Percentiles rank a stretch among this genome's conserved stretches.
Conservation (phyloP, 176 grass and related monocot genomes). For the Leersia perrieri region DNA sequence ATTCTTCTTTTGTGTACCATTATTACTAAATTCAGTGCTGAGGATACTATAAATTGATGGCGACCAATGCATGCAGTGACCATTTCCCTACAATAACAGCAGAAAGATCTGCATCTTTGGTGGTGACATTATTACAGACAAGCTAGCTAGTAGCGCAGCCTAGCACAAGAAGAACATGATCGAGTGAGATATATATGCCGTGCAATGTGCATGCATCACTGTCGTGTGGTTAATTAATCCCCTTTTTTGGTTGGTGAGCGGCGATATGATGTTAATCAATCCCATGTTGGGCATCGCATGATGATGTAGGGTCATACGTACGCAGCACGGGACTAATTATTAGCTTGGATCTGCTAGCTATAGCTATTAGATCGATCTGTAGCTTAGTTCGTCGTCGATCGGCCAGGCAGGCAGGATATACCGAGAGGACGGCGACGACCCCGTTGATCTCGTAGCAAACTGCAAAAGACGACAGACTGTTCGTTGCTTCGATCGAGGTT, state of each 20-base stretch:
- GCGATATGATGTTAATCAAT: background rate
- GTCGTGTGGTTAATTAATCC: background rate
- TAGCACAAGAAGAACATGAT: background rate
- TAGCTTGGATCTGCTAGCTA: background rate
- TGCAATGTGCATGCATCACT: background rate
- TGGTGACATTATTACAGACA: background rate
- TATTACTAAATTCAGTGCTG: background rate
- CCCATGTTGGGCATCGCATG: background rate
- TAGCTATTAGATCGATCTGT: too few species aligned
- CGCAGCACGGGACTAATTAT: background rate
- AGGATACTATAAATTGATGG: background rate
- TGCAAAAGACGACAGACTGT: too few species aligned
- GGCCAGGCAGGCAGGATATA: too few species aligned
- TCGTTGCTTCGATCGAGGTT: background rate
- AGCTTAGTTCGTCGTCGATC: background rate
- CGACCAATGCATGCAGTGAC: background rate
- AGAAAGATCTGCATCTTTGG: background rate
- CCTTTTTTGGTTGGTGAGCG: background rate
- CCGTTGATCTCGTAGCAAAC: background rate
- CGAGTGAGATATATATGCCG: background rate
- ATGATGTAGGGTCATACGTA: conserved; percentile 12
- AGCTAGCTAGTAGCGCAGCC: background rate
- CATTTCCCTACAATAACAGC: background rate
- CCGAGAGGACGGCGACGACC: background rate
- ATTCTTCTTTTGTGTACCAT: background rate